A percentile compares a stretch with the other conserved stretches of the same genome.
Conservation (phyloP, 2,329 filamentous ascomycete species). For the Ilyonectria robusta region DNA sequence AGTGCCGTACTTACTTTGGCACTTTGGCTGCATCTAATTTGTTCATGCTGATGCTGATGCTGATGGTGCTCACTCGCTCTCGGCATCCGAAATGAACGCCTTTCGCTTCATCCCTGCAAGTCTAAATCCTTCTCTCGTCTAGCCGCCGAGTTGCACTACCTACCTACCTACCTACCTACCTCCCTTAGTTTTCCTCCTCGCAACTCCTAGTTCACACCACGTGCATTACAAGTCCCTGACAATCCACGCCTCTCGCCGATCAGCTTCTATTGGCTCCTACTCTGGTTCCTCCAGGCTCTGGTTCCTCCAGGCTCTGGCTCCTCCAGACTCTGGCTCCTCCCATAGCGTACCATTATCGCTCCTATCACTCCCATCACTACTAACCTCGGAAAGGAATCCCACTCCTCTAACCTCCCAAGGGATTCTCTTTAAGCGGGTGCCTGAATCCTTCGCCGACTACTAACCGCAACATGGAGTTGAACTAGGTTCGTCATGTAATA, state of each 20-base stretch:
- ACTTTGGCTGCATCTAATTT: too few relatives aligned
- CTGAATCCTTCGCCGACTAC: constrained; percentile 8
- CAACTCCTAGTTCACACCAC: neutral
- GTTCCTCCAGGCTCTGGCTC: neutral
- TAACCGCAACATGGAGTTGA: neutral
- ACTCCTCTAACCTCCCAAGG: neutral
- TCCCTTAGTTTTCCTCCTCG: too few relatives aligned
- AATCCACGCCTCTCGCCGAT: neutral
- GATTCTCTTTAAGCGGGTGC: neutral
- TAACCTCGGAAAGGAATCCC: too few relatives aligned
- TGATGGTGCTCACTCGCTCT: too few relatives aligned
- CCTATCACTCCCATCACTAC: too few relatives aligned
- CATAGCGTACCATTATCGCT: too few relatives aligned
- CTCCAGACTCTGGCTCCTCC: neutral
- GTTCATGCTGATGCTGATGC: too few relatives aligned
- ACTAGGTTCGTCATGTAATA: neutral
- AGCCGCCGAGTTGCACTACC: neutral
- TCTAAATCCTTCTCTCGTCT: neutral
- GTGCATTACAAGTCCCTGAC: neutral
- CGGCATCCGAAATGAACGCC: neutral
- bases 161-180: too few relatives aligned
- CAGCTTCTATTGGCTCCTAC: too few relatives aligned
- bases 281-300: neutral
- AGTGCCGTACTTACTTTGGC: too few relatives aligned
- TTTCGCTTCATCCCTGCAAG: neutral